Percentiles rank a stretch among this genome's conserved stretches.
phyloP scores from a whole-genome alignment of 225 moss, liverwort and hornwort species.

The Lunularia cruciata region DNA sequence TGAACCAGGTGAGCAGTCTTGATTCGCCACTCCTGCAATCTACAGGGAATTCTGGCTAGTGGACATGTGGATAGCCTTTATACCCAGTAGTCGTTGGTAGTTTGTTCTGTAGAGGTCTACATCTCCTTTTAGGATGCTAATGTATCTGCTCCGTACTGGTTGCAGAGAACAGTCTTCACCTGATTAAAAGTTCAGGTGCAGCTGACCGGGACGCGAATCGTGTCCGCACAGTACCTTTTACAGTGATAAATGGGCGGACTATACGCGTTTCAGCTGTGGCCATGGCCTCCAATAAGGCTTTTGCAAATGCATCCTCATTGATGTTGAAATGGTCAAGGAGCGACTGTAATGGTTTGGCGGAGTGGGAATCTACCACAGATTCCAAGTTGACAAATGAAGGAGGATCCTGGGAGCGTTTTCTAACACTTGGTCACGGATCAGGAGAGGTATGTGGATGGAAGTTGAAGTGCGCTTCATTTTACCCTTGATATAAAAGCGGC shows the following conservation, averaged over 20 bases:
- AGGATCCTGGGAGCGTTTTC: slow-evolving; percentile 66
- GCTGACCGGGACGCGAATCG: slow-evolving; percentile 64
- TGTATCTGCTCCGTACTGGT: background rate
- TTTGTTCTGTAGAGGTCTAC: background rate
- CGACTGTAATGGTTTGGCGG: slow-evolving; percentile 61
- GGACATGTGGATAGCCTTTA: background rate
- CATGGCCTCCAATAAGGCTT: slow-evolving; percentile 53
- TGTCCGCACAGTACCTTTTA: slow-evolving; percentile 54
- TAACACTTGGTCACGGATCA: slow-evolving; percentile 64
- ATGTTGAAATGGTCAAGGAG: slow-evolving; percentile 53
- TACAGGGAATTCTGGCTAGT: background rate
- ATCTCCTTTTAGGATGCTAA: background rate
- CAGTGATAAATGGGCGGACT: slow-evolving; percentile 74
- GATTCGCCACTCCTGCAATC: too few species aligned
- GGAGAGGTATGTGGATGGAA: slow-evolving; percentile 55
- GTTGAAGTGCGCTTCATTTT: too few species aligned
- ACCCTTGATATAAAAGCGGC: background rate
- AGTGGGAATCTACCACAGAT: slow-evolving; percentile 52
- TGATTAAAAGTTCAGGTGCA: slow-evolving; percentile 62
- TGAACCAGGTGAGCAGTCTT: slow-evolving; percentile 55
- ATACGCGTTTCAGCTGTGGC: slow-evolving; percentile 83
- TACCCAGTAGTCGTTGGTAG: too few species aligned
- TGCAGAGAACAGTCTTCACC: slow-evolving; percentile 58
- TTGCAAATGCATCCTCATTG: slow-evolving; percentile 88
- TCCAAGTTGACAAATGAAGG: slow-evolving; percentile 26